Base-by-base conservation (phyloP, 495 filamentous ascomycete species). In the Tuber melanosporum region DNA sequence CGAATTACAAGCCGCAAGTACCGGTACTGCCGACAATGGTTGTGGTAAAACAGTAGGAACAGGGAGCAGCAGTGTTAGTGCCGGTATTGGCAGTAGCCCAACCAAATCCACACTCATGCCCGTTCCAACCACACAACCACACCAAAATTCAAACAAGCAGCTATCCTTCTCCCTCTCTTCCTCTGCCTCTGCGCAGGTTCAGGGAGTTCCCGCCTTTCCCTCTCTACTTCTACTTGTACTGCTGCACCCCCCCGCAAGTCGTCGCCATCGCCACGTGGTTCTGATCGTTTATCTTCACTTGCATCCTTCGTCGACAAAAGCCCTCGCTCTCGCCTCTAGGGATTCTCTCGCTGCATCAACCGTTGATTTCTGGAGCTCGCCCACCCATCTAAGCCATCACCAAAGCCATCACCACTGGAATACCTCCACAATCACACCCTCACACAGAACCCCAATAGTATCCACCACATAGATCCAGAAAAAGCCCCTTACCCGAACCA, bases 211-310 rank as follows among this genome's bases (percentile, higher is more conserved):
- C 80, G 78, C 78, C 49, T 77, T 80, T 80, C 74, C 79, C 78
- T 79, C 74, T 81, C 71, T 74, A 71, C 70, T 80, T 66, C 46
- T 81, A 70, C 77, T 76, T 46, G 39, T 41, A 41, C 39, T 41
- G 39, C 74, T 74, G 70, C 74, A 75, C 77, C 74, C 80, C 80
- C 81, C 81, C 80, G 81, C 81, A 82, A 82, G 75, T 80, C 81
- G 79, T 81, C 79, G 79, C 79, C 79, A 81, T 81, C 79, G 81
- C 81, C 81, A 82, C 81, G 81, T 82, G 80, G 81, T 82, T 75
- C 80, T 82, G 81, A 82, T 82, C 80, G 80, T 82, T 77, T 82
- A 81, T 79, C 79, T 76, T 80, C 79, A 43, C 76, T 79, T 74
- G 83, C 81, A 73, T 80, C 74, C 71, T 79, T 78, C 80, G 80